Base-by-base conservation (phyloP, 2,329 filamentous ascomycete genomes). In the Tothia fuscella region DNA sequence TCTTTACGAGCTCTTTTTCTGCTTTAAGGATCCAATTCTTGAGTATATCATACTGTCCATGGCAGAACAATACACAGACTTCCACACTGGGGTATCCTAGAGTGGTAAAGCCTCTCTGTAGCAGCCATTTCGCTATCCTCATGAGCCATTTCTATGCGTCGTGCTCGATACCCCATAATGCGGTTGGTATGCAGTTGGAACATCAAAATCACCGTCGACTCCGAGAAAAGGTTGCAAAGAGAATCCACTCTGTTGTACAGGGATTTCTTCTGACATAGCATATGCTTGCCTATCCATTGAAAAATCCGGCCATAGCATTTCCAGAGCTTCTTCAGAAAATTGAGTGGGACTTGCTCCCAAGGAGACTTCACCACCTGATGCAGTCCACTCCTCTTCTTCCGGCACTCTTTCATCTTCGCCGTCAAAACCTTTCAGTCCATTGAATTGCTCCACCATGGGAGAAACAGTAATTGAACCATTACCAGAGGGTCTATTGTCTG, bases 401-500 rank as follows among this genome's bases (percentile, higher is more conserved):
- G 32, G 32, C n/a, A 13, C 32, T 5, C 19, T 21, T 6, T 35
- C 38, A 19, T 40, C 28, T 20, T 21, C 38, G 13, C 28, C 17
- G 13, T 25, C 36, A 4, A 22, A 14, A 21, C 19, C 6, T 16
- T 30, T 3, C 22, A 7, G 9, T 17, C 13, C n/a, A 14, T 9
- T 17, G 13, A 17, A 10, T 7, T 9, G 9, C 7, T 10, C 31
- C 31, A 19, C 9, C 9, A 10, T 16, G 16, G 31, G 31, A 10
- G 31, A 34, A 7, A 10, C 31, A 19, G 7, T 34, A 9, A 19
- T 17, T 17, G 31, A 34, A 17, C 24, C 16, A 4, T 35, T 13
- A 3, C 32, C 32, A 13, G 20, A 3, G 16, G n/a, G 17, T 35
- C 36, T 41, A 14, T 38, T 46, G 5, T 46, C 46, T 14, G 49